Conservation (phyloP, 495 filamentous ascomycete genomes). For the Cercophora scortea region DNA sequence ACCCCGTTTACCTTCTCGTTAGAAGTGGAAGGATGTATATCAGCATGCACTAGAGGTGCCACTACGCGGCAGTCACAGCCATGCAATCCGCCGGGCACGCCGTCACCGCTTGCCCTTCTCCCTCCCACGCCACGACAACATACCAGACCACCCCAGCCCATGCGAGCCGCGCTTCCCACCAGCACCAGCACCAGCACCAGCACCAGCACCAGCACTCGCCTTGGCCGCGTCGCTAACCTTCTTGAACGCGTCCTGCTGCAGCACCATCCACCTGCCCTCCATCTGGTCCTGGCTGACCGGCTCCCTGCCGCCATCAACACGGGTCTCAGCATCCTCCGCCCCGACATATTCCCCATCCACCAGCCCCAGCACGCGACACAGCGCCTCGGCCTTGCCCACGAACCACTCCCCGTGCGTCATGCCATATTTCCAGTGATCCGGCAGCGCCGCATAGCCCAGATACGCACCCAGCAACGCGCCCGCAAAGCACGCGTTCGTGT, state of each 20-base stretch:
- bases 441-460: constrained; percentile 31
- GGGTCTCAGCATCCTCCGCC: constrained; percentile 21
- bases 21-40: too few species aligned
- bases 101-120: neutral
- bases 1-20: too few species aligned
- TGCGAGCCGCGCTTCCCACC: neutral
- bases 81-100: too few species aligned
- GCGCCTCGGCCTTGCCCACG: constrained; percentile 22
- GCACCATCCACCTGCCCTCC: constrained; percentile 22
- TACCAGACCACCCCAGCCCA: neutral
- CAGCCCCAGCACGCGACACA: constrained; percentile 21
- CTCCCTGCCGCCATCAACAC: constrained; percentile 19
- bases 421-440: constrained; percentile 36
- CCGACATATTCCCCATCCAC: constrained; percentile 19
- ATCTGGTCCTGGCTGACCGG: constrained; percentile 20
- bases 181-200: too few species aligned
- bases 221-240: constrained; percentile 17
- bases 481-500: constrained; percentile 43
- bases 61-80: neutral
- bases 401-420: constrained; percentile 33
- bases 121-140: neutral
- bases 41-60: too few species aligned
- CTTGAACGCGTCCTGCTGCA: constrained; percentile 14
- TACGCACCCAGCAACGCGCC: constrained; percentile 36
- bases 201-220: constrained; percentile 2